A percentile compares a stretch with the other conserved stretches of the same genome.
Conservation (phyloP, 352 stramenopile species). For the Globisporangium paddicum region DNA sequence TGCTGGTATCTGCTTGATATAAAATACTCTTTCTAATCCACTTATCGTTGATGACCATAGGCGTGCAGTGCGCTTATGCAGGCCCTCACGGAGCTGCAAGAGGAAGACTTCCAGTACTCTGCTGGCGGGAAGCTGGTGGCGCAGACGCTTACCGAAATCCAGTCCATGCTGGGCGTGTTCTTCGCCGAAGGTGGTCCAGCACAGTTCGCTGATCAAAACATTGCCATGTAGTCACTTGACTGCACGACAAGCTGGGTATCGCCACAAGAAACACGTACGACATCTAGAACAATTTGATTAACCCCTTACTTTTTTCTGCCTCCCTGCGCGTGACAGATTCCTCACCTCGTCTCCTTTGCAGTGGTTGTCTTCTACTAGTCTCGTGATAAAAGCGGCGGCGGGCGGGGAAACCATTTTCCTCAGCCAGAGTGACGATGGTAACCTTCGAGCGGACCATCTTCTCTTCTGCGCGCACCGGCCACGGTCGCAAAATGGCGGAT, state of each 20-base stretch:
- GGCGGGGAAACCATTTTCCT: neutral
- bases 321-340: neutral
- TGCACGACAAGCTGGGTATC: neutral
- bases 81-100: neutral
- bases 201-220: neutral
- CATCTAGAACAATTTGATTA: conserved; percentile 7
- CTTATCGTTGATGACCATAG: neutral
- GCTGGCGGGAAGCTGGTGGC: neutral
- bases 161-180: neutral
- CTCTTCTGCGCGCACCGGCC: neutral
- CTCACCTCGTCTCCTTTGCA: neutral
- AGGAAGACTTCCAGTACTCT: neutral
- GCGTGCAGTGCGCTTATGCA: neutral
- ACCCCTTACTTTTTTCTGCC: conserved; percentile 5
- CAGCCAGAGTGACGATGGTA: neutral
- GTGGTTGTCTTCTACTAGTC: conserved; percentile 1
- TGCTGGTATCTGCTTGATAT: neutral
- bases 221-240: neutral
- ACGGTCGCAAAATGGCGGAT: conserved; percentile 21
- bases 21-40: neutral
- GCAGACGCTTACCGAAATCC: conserved; percentile 7
- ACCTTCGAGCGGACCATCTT: conserved; percentile 2
- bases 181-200: neutral
- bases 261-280: neutral
- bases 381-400: neutral